Evolutionary conservation across 2,329 filamentous ascomycete genomes (phyloP), one percentile per base, ranked within the genome.

Genomic region (Trichophyton verrucosum): DNA sequence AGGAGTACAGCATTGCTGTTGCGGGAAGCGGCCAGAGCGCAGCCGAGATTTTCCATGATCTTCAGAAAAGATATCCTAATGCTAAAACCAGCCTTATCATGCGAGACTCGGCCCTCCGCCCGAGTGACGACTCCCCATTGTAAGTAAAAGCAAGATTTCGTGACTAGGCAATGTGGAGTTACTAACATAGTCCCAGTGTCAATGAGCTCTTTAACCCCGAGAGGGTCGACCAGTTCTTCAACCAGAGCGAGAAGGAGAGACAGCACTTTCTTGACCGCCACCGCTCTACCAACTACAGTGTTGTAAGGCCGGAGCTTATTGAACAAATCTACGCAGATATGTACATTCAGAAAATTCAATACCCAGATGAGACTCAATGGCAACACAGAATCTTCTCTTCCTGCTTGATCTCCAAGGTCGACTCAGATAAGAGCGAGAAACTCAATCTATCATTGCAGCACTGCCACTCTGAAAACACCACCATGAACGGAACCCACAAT

Each of bases 151-250:
- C 27, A 46, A n/a, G n/a, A 33, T 36, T 51, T 57, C 33, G 57
- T 22, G 64, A 30, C 61, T 47, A 24, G 30, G 42, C 47, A 20
- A 58, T 15, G 1, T 2, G 11, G 3, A 3, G 9, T 38, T 38
- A 36, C 55, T 59, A 53, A 61, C 36, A 4, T 0, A 33, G 11
- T 59, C 30, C 40, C 64, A 91, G 88, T 68, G 91, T 97, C 67
- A 97, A 97, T 73, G 91, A 94, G 69, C 88, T 97, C 71, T 97
- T 97, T 79, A 91, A 97, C 76, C 92, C 92, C 0, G 85, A 87
- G 36, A 87, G 86, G 62, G 85, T 95, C 30, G 87, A 95, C 71
- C 79, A 80, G 53, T 82, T 95, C 66, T 96, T 85, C 77, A 77
- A 82, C 57, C 84, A 86, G 66, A 78, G 86, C 0, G 76, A 85